Evolutionary conservation across 352 stramenopile genomes (phyloP).

Genomic region (Phytophthora kernoviae): DNA sequence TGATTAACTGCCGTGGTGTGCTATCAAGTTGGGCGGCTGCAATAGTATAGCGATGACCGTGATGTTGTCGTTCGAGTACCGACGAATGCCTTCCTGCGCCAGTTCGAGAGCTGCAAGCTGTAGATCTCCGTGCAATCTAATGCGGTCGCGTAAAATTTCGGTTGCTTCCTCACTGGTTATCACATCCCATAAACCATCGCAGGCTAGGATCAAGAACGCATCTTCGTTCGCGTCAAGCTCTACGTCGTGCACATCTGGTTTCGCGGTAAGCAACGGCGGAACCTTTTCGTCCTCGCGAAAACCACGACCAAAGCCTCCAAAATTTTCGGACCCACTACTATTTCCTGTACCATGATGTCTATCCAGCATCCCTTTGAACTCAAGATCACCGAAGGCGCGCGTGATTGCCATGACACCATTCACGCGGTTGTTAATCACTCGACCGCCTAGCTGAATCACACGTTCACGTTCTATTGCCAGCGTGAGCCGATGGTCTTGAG

Average conservation of each 20-base stretch:
- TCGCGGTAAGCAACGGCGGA: constrained; percentile 54
- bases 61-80: constrained; percentile 86
- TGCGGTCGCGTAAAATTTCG: constrained; percentile 54
- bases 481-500: constrained; percentile 72
- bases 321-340: constrained; percentile 11
- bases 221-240: constrained; percentile 44
- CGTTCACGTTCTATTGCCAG: constrained; percentile 49
- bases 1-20: no score
- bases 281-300: constrained; percentile 57
- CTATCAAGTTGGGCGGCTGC: not conserved
- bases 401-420: constrained; percentile 89
- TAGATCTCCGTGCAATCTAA: constrained; percentile 57
- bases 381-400: constrained; percentile 80
- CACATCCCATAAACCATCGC: constrained; percentile 87
- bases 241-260: constrained; percentile 53
- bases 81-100: constrained; percentile 70
- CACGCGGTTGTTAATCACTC: constrained; percentile 82
- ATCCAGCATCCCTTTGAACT: constrained; percentile 71
- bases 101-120: constrained; percentile 72
- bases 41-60: constrained; percentile 56
- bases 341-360: constrained; percentile 10
- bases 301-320: constrained; percentile 11
- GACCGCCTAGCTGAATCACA: constrained; percentile 57
- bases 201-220: constrained; percentile 78
- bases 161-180: constrained; percentile 70